Percentiles rank a stretch among this genome's conserved stretches.
These are phyloP conservation scores for Leishmania lainsoni DNA, from an alignment of 208 protist genomes.

Conservation along the genomic window DNA sequence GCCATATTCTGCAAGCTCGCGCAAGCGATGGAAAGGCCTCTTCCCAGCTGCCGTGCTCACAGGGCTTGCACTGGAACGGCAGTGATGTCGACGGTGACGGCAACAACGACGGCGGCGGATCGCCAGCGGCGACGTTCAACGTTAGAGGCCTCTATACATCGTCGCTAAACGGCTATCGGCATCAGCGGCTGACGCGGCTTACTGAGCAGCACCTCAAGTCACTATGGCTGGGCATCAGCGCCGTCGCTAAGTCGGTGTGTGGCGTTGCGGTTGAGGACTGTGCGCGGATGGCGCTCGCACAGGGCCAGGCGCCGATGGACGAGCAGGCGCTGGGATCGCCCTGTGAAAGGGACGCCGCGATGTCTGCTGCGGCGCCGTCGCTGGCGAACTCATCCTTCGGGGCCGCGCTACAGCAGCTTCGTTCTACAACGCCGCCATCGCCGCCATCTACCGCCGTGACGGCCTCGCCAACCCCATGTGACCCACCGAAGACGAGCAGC, in stretches of 20 bases:
- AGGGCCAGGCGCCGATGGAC: slow-evolving; percentile 12
- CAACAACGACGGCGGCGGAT: background rate
- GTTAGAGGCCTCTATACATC: slow-evolving; percentile 29
- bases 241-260: slow-evolving; percentile 15
- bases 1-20: background rate
- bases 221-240: slow-evolving; percentile 18
- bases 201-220: slow-evolving; percentile 32
- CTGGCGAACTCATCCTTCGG: too few relatives aligned
- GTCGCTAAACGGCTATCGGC: slow-evolving; percentile 28
- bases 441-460: background rate
- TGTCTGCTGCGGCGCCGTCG: too few relatives aligned
- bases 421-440: background rate
- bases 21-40: background rate
- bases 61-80: background rate
- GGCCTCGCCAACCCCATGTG: background rate
- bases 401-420: too few relatives aligned
- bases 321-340: background rate
- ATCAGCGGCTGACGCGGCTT: slow-evolving; percentile 31
- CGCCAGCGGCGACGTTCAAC: slow-evolving; percentile 6
- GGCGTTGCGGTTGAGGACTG: slow-evolving; percentile 14
- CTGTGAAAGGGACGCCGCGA: background rate
- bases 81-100: background rate
- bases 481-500: background rate
- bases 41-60: background rate
- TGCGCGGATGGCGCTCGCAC: background rate